These are phyloP conservation scores for Chalciporus chontae DNA, from an alignment of 768 basidiomycete genomes.

Conservation along the genomic window DNA sequence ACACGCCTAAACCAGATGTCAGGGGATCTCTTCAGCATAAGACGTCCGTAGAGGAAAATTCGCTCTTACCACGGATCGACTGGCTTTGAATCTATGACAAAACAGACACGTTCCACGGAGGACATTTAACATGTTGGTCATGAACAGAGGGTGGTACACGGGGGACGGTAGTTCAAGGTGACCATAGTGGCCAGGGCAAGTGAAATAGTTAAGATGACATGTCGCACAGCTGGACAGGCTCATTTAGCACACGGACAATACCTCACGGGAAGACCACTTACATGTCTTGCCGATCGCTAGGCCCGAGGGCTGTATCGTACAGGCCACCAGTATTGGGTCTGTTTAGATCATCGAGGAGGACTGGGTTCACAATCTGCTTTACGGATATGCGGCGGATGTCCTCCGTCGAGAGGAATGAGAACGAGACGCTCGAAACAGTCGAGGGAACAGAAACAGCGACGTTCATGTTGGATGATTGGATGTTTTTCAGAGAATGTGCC, in stretches of 20 bases:
- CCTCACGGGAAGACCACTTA: constrained; percentile 40
- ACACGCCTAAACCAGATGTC: constrained; percentile 48
- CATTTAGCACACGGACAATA: constrained; percentile 4
- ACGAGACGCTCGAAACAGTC: constrained; percentile 78
- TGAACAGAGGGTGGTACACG: constrained; percentile 95
- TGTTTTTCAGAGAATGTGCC: neutral
- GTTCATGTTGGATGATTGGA: constrained; percentile 57
- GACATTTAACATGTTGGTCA: constrained; percentile 84
- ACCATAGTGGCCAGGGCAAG: constrained; percentile 97
- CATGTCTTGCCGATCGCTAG: constrained; percentile 87
- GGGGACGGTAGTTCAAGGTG: constrained; percentile 96
- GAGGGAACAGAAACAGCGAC: constrained; percentile 88
- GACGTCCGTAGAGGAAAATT: constrained; percentile 10
- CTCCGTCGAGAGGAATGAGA: constrained; percentile 85
- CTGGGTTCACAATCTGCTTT: constrained; percentile 92
- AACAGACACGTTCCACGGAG: constrained; percentile 88
- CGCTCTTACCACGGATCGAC: constrained; percentile 59
- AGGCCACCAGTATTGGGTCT: constrained; percentile 88
- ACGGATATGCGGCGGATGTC: constrained; percentile 95
- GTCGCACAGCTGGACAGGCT: constrained; percentile 72
- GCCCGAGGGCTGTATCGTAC: constrained; percentile 94
- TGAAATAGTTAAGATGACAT: constrained; percentile 88
- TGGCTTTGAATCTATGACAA: constrained; percentile 89
- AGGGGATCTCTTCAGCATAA: constrained; percentile 9
- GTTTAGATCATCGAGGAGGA: constrained; percentile 90